Conservation (phyloP, 257 asterid genomes). For the Solanum gandarillasii region DNA sequence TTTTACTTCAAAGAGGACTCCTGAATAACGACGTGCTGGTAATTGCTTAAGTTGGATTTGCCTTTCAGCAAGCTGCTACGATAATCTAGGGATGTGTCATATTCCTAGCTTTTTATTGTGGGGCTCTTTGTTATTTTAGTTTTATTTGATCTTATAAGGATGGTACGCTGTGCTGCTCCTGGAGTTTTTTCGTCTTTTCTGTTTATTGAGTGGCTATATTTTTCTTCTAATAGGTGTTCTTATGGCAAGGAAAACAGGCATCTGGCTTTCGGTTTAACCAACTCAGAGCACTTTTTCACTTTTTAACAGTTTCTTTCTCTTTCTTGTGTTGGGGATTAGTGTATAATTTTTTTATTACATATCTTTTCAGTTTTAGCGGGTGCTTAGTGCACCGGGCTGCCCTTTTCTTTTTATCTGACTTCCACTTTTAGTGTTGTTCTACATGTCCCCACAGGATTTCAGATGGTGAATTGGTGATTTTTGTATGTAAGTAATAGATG, state of each 20-base stretch:
- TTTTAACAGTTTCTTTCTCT: neutral
- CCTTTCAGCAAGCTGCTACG: neutral
- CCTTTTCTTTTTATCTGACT: neutral
- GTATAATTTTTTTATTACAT: neutral
- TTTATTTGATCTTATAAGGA: neutral
- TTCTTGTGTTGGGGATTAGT: neutral
- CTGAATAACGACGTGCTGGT: neutral
- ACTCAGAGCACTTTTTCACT: neutral
- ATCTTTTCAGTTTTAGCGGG: neutral
- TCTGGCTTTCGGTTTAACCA: neutral
- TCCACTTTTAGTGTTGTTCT: neutral
- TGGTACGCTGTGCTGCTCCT: neutral
- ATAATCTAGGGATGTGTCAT: neutral
- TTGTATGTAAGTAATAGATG: neutral
- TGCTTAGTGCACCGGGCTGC: neutral
- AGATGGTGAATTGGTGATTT: neutral
- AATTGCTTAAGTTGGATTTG: neutral
- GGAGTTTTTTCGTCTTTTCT: neutral
- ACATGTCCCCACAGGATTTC: neutral
- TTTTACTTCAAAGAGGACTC: neutral
- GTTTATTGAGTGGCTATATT: neutral
- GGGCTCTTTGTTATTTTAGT: neutral
- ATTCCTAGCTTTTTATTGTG: neutral
- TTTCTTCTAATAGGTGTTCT: neutral
- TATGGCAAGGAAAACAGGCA: neutral